Evolutionary conservation across 179 eudicot genomes (phyloP), one percentile per base, ranked within the genome.

Genomic region (Silene coronaria): DNA sequence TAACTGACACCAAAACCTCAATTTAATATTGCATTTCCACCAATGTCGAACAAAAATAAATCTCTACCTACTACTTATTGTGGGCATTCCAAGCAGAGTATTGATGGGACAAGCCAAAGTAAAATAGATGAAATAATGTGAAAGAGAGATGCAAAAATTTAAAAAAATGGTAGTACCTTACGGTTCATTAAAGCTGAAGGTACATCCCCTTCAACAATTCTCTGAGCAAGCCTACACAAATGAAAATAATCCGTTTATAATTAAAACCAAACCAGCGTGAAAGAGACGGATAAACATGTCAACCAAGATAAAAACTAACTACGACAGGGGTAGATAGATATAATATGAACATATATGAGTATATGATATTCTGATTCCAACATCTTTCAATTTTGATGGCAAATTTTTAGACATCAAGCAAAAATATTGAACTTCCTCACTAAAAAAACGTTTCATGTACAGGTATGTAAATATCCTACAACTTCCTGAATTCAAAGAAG

Each of bases 181-280:
- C 96, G 88, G 78, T 90, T 89, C 96, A 89, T 90, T 80, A 94
- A 85, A 42, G 97, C 97, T 82, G 91, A 96, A 84, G 98, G 98
- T 58, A 94, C 98, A 82, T 94, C 98, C 64, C 98, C 97, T 77
- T 90, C 88, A 51, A 92, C 97, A 77, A 94, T 94, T 81, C 98
- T 90, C 81, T 94, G 98, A 69, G 98, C 97, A 84, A 94, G 97
- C 89, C 98, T 93, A 88, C 66, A 42, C 21, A 65, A 55, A 24
- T 24, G 66, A 36, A 38, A 67, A 19, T 23, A 76, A 27, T 16
- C 48, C 68, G 13, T 19, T 28, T n/a, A 16, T 7, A 76, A 51
- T 67, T 57, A 22, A 45, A 24, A 53, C 62, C 62, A 23, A 67
- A 34, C 8, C 30, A 12, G 17, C 17, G 26, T 34, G 75, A 60